Conservation (phyloP, 2,329 filamentous ascomycete genomes). For the Fusarium begoniae region DNA sequence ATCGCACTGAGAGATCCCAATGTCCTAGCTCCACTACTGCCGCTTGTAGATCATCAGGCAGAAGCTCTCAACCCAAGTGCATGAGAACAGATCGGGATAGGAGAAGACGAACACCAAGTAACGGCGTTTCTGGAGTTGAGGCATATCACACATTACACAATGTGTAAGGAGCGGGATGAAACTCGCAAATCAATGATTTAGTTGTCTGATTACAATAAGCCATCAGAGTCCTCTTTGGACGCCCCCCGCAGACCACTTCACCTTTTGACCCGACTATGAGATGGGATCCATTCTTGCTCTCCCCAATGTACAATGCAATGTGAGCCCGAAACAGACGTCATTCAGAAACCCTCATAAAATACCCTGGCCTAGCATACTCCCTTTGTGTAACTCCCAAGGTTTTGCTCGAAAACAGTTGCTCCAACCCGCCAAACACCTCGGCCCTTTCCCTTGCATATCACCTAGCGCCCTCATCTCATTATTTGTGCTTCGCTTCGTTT, state of each 20-base stretch:
- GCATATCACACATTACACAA: conserved; percentile 7
- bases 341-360: conserved; percentile 29
- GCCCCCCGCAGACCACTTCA: background rate
- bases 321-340: conserved; percentile 32
- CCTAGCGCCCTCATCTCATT: background rate
- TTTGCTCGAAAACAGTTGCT: conserved; percentile 13
- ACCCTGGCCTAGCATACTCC: conserved; percentile 5
- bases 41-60: conserved; percentile 72
- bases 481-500: conserved; percentile 1
- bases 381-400: conserved; percentile 23
- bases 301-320: conserved; percentile 10
- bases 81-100: background rate
- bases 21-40: conserved; percentile 73
- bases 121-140: conserved; percentile 32
- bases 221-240: conserved; percentile 8
- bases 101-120: background rate
- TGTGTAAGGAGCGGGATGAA: conserved; percentile 1
- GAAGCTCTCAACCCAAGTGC: conserved; percentile 56
- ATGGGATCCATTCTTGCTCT: background rate
- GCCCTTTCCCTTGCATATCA: background rate
- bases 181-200: conserved; percentile 19
- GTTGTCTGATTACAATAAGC: conserved; percentile 35
- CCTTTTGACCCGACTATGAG: background rate
- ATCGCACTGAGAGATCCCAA: conserved; percentile 84
- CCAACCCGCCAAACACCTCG: conserved; percentile 19